These are phyloP conservation scores for Lepraria neglecta DNA, from an alignment of 495 filamentous ascomycete genomes.

Conservation along the genomic window DNA sequence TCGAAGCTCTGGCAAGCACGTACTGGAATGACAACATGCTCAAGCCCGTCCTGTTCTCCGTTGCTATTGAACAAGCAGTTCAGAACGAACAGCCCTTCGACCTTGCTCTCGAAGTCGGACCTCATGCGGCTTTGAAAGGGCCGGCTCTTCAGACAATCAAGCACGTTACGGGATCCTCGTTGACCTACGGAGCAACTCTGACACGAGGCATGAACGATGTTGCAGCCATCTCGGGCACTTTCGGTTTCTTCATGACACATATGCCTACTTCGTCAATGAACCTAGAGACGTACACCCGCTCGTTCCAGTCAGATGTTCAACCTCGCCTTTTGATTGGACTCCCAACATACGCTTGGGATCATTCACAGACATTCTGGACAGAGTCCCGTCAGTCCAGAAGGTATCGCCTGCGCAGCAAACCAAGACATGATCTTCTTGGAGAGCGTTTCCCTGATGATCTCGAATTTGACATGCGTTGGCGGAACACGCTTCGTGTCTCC, in stretches of 20 bases:
- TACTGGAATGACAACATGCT: conserved; percentile 56
- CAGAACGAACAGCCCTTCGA: conserved; percentile 34
- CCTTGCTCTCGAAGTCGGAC: conserved; percentile 50
- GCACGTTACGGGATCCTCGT: not conserved
- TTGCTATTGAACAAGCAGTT: conserved; percentile 39
- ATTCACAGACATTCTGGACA: conserved; percentile 39
- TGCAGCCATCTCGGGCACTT: not conserved
- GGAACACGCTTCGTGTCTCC: conserved; percentile 18
- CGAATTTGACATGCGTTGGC: conserved; percentile 22
- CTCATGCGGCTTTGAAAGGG: conserved; percentile 47
- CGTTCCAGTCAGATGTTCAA: not conserved
- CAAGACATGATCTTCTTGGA: conserved; percentile 34
- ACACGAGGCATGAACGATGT: not conserved
- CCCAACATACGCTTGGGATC: conserved; percentile 47
- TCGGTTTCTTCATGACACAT: not conserved
- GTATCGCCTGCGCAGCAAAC: not conserved
- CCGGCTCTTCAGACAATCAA: not conserved
- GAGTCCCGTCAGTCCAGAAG: conserved; percentile 38
- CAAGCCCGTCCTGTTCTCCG: conserved; percentile 44
- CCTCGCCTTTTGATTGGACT: conserved; percentile 26
- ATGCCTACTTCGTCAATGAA: not conserved
- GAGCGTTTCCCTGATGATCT: not conserved
- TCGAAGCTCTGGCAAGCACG: no score
- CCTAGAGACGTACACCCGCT: not conserved
- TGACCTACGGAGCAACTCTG: conserved; percentile 7